phyloP scores from a whole-genome alignment of 2,329 filamentous ascomycete species.

The Ophiostoma montium region DNA sequence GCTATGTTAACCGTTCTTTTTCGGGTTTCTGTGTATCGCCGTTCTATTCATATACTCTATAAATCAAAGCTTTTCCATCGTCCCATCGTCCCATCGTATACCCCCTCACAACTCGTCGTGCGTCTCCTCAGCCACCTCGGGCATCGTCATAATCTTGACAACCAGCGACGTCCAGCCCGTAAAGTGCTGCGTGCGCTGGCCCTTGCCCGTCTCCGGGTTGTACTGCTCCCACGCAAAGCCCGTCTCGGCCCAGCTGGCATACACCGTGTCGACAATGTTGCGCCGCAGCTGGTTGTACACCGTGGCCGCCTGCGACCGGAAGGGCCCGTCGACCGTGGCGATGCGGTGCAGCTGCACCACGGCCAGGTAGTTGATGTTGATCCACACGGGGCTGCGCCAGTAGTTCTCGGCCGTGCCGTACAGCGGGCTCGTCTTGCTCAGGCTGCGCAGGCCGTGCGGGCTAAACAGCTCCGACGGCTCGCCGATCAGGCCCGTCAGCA shows the following conservation, averaged over 20 bases:
- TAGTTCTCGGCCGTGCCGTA: slow-evolving; percentile 94
- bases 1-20: no score
- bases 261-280: slow-evolving; percentile 83
- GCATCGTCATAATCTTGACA: slow-evolving; percentile 95
- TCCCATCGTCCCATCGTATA: neutral
- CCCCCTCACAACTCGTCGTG: slow-evolving; percentile 33
- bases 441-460: slow-evolving; percentile 70
- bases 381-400: slow-evolving; percentile 90
- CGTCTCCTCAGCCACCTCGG: slow-evolving; percentile 38
- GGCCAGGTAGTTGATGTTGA: slow-evolving; percentile 89
- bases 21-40: no score
- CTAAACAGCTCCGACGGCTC: slow-evolving; percentile 85
- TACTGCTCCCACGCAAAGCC: slow-evolving; percentile 99
- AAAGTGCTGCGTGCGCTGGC: slow-evolving; percentile 96
- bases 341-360: slow-evolving; percentile 65
- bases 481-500: slow-evolving; percentile 63
- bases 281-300: slow-evolving; percentile 65
- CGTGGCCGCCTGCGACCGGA: slow-evolving; percentile 51
- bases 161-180: slow-evolving; percentile 98
- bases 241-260: slow-evolving; percentile 73
- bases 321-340: slow-evolving; percentile 50
- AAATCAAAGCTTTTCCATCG: no score
- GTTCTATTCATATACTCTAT: no score
- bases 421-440: slow-evolving; percentile 69
- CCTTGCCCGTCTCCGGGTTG: slow-evolving; percentile 78